Conservation (phyloP, 345 rosid genomes). For the Carallia brachiata region DNA sequence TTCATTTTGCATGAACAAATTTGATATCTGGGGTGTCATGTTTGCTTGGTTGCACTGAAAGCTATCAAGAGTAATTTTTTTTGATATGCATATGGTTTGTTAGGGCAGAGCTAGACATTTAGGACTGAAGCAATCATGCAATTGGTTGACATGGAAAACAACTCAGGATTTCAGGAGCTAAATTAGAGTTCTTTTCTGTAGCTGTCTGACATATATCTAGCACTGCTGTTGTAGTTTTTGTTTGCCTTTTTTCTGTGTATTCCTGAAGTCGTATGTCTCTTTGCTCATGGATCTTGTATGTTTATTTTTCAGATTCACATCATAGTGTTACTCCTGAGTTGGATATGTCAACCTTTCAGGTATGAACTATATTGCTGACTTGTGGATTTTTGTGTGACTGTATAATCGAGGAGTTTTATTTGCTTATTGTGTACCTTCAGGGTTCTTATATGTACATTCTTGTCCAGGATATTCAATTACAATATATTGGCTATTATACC, state of each 20-base stretch:
- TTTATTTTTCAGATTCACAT: slow-evolving; percentile 37
- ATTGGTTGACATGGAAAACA: too few species aligned
- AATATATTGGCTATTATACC: slow-evolving; percentile 26
- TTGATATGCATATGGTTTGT: too few species aligned
- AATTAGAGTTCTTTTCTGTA: too few species aligned
- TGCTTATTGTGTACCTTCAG: not conserved
- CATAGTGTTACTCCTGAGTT: slow-evolving; percentile 26
- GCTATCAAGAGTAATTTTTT: too few species aligned
- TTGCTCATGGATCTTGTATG: not conserved
- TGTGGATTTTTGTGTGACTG: not conserved
- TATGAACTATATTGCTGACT: slow-evolving; percentile 10
- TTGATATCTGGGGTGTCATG: not conserved
- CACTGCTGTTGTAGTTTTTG: too few species aligned
- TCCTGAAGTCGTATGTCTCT: not conserved
- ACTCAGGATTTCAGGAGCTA: too few species aligned
- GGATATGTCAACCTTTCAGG: slow-evolving; percentile 34
- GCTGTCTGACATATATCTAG: too few species aligned
- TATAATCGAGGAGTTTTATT: not conserved
- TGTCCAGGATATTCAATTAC: slow-evolving; percentile 29
- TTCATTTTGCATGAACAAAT: slow-evolving; percentile 10
- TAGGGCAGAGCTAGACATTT: too few species aligned
- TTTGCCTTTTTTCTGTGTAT: not conserved
- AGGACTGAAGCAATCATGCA: too few species aligned
- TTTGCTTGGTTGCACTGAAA: not conserved
- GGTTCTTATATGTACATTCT: not conserved